Evolutionary conservation across 169 alveolate species (phyloP).

Genomic region (Cardiosporidium cionae): DNA sequence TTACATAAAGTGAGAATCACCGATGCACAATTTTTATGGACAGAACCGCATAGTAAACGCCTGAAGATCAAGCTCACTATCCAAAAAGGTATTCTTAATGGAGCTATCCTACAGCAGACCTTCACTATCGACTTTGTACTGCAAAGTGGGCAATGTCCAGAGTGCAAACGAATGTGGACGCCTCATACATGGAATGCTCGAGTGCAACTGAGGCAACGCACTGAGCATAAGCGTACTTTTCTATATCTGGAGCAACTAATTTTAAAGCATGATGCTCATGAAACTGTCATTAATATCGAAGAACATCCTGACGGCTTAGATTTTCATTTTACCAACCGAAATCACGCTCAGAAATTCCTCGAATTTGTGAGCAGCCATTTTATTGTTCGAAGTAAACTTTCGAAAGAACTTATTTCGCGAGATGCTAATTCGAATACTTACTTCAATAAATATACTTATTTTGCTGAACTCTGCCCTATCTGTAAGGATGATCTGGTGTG

Average conservation of each 20-base stretch:
- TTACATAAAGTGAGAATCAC: constrained; percentile 70
- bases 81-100: constrained; percentile 83
- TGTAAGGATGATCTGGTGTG: constrained; percentile 94
- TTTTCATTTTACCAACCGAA: constrained; percentile 83
- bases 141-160: constrained; percentile 88
- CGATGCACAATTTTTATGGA: constrained; percentile 90
- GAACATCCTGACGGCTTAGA: constrained; percentile 94
- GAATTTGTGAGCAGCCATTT: constrained; percentile 75
- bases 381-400: background rate
- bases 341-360: constrained; percentile 88
- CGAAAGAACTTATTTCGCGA: constrained; percentile 44
- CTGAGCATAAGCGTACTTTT: constrained; percentile 92
- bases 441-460: constrained; percentile 79
- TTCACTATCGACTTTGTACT: constrained; percentile 79
- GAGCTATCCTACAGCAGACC: constrained; percentile 76
- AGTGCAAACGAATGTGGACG: constrained; percentile 91
- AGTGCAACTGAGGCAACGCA: constrained; percentile 87
- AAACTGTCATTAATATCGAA: constrained; percentile 71
- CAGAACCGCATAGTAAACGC: constrained; percentile 68
- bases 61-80: constrained; percentile 87
- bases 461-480: constrained; percentile 88
- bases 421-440: constrained; percentile 66
- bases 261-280: constrained; percentile 64
- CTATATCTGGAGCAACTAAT: constrained; percentile 89
- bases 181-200: constrained; percentile 97